Evolutionary conservation across 2,329 filamentous ascomycete species (phyloP).

Genomic region (Pseudogymnoascus destructans): DNA sequence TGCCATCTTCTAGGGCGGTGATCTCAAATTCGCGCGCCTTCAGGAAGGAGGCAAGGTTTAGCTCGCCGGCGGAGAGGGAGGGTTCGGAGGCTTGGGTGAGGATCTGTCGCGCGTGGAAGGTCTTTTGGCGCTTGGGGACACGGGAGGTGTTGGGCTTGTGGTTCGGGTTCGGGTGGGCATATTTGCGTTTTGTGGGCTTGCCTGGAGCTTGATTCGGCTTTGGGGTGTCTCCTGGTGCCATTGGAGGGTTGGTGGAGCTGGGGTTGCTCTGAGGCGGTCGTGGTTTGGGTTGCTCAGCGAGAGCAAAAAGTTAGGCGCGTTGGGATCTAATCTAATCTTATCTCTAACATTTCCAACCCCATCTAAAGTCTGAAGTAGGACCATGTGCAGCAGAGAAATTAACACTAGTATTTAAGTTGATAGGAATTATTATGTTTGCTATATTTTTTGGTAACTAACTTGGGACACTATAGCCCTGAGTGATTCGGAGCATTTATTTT

Average conservation of each 20-base stretch:
- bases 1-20: constrained; percentile 66
- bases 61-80: constrained; percentile 51
- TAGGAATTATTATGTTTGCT: too few relatives aligned
- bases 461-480: too few relatives aligned
- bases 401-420: too few relatives aligned
- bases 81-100: constrained; percentile 31
- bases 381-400: too few relatives aligned
- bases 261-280: not conserved
- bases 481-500: too few relatives aligned
- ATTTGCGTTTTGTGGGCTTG: not conserved
- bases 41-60: constrained; percentile 76
- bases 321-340: constrained; percentile 2
- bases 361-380: too few relatives aligned
- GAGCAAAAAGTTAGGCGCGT: not conserved
- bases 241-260: constrained; percentile 1
- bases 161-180: not conserved
- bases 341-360: not conserved
- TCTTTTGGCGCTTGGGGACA: constrained; percentile 29
- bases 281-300: not conserved
- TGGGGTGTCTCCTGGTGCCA: not conserved
- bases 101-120: constrained; percentile 33
- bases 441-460: too few relatives aligned
- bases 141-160: constrained; percentile 13
- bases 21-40: constrained; percentile 83
- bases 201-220: not conserved